These are phyloP conservation scores for Mycosarcoma mackinlayi DNA, from an alignment of 1,284 basidiomycete species.

Conservation along the genomic window DNA sequence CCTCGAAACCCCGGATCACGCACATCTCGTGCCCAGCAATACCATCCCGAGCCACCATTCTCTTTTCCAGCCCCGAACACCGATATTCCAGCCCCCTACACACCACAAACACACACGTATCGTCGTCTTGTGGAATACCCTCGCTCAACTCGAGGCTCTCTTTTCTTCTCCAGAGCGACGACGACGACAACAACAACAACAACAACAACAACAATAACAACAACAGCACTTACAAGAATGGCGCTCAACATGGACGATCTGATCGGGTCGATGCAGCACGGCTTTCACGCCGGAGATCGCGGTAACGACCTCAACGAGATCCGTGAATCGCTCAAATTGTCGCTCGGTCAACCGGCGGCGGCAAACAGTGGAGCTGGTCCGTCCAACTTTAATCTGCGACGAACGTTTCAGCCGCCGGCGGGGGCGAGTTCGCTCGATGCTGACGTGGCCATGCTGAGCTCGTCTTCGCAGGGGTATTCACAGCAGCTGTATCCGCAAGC, in stretches of 20 bases:
- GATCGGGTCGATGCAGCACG: slow-evolving; percentile 61
- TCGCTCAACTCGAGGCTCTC: too few species aligned
- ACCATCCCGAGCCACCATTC: too few species aligned
- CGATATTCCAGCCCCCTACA: too few species aligned
- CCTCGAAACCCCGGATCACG: too few species aligned
- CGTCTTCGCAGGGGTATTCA: slow-evolving; percentile 3
- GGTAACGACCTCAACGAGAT: slow-evolving; percentile 57
- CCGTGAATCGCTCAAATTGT: slow-evolving; percentile 49
- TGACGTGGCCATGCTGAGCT: slow-evolving; percentile 50
- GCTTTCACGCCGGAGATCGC: slow-evolving; percentile 55
- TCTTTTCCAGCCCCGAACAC: too few species aligned
- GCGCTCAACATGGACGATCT: slow-evolving; percentile 62
- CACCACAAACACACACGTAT: too few species aligned
- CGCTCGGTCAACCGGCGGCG: slow-evolving; percentile 31
- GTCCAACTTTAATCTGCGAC: slow-evolving; percentile 2
- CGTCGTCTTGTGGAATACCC: too few species aligned
- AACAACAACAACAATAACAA: too few species aligned
- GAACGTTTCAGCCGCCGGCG: slow-evolving; percentile 2
- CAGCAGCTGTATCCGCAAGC: slow-evolving; percentile 8
- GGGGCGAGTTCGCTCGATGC: slow-evolving; percentile 30
- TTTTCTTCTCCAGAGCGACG: not conserved
- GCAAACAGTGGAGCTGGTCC: slow-evolving; percentile 14
- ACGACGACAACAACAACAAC: too few species aligned
- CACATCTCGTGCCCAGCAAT: too few species aligned
- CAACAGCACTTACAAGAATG: too few species aligned